Base-by-base conservation (phyloP, 805 yeast species). In the Lipomyces orientalis region DNA sequence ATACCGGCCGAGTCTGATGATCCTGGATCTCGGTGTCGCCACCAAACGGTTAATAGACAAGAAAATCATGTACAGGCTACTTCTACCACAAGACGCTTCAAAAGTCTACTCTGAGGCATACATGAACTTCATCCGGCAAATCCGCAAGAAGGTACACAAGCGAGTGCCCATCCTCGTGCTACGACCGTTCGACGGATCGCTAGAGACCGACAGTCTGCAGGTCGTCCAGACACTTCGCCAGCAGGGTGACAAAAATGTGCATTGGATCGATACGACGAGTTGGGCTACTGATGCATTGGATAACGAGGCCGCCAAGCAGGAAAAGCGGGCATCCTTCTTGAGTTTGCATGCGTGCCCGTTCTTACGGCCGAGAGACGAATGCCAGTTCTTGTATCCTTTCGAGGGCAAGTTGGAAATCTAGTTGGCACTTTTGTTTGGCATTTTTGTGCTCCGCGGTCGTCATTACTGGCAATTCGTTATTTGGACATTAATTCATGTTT, bases 41-140 rank as follows among this genome's bases (percentile, higher is more conserved):
- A 66, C 72, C 7, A 69, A 67, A 46, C 29, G 33, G 8, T 43
- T 61, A 6, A 64, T 69, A 25, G 72, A 69, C 37, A 35, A 43
- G 22, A 31, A 55, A 14, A 39, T 59, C 33, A 22, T 69, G 49
- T 69, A 69, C 61, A 37, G 46, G 22, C 56, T 54, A 4, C 43
- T 69, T 46, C 59, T 69, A 16, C 72, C 72, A 10, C 72, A 69
- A 54, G 72, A 69, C 46, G 69, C 72, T 12, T 51, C 64, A 25
- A 69, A 67, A 35, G 56, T 71, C n/a, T 69, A 67, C 51, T 56
- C 62, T 25, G 69, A 64, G 19, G 68, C 66, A 10, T 64, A 55
- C 43, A 61, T 57, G 54, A 58, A 64, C 29, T 61, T 67, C 51
- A 62, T 69, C 19, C 55, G 64, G 16, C 66, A 68, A 16, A 57